Evolutionary conservation across 2,329 filamentous ascomycete genomes (phyloP).

Genomic region (Talaromyces atroroseus): DNA sequence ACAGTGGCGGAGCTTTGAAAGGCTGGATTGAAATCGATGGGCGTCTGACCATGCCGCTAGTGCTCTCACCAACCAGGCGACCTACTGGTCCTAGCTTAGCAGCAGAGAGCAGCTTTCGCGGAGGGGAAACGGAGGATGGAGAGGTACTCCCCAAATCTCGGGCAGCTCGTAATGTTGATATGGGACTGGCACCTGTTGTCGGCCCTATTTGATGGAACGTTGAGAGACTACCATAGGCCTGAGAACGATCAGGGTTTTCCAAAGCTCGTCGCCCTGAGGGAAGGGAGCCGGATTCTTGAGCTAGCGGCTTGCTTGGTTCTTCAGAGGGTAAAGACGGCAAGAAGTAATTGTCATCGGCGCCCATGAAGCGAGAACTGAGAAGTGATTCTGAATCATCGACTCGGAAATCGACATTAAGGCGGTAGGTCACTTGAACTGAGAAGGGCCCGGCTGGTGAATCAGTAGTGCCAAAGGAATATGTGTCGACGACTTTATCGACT

Average conservation of each 20-base stretch:
- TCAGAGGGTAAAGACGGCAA: conserved; percentile 66
- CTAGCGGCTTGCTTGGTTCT: conserved; percentile 26
- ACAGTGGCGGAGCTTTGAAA: conserved; percentile 94
- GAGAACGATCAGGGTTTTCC: conserved; percentile 58
- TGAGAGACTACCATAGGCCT: conserved; percentile 83
- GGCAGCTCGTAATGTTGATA: conserved; percentile 72
- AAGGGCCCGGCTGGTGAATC: conserved; percentile 83
- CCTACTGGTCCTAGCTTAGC: conserved; percentile 27
- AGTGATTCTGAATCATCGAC: conserved; percentile 88
- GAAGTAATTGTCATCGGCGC: conserved; percentile 81
- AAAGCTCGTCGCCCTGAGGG: conserved; percentile 54
- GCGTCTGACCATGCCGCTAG: conserved; percentile 55
- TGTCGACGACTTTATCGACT: conserved; percentile 60
- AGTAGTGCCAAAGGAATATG: conserved; percentile 75
- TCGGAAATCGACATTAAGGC: conserved; percentile 82
- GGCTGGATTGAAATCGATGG: conserved; percentile 88
- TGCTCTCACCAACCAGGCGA: conserved; percentile 43
- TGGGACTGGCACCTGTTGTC: conserved; percentile 72
- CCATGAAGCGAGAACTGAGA: conserved; percentile 88
- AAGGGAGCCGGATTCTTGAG: conserved; percentile 65
- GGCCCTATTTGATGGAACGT: conserved; percentile 78
- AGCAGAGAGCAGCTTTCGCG: conserved; percentile 44
- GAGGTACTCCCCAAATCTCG: conserved; percentile 48
- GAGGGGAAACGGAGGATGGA: conserved; percentile 46
- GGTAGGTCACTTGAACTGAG: conserved; percentile 74